Evolutionary conservation across 371 early-diverging fungal species (phyloP), one percentile per base, ranked within the genome.

Genomic region (Chytridium lagenaria): DNA sequence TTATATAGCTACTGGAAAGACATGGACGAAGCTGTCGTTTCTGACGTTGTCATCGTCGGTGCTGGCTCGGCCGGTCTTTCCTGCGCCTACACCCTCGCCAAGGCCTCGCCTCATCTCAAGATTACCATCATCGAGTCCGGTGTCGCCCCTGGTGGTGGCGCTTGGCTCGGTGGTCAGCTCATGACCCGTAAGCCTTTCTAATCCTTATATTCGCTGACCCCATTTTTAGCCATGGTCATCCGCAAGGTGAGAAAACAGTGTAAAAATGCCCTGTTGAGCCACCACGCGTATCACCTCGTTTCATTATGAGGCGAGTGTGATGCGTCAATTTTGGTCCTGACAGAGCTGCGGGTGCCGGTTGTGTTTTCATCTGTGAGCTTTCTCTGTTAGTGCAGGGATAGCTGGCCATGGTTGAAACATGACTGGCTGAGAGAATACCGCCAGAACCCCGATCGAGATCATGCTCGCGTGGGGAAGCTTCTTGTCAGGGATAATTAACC

Each of bases 161-260:
- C 90, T 57, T 92, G 92, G 92, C 82, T 92, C 61, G 92, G 92
- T 50, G 92, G 92, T 19, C 92, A 92, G 81, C 84, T 92, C 52
- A 88, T 91, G 80, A 86, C 89, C 36, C 87, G 89, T 64, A 88
- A 85, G 87, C 75, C 1, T 63, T 64, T 30, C 26, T 12, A 23
- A 12, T 5, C 44, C 26, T 67, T 71, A 23, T 50, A 19, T 67
- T 67, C n/a, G n/a, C n/a, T n/a, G 19, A 19, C 15, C 37, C 67
- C n/a, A 31, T n/a, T 72, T 64, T 26, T 69, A 26, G 73, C 75
- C 49, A 76, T 81, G 76, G 74, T 90, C 61, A 89, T 90, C 67
- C 90, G 91, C 73, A 91, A 90, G 68, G 68, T 52, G 28, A 30
- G 30, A 15, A 51, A 37, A 19, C 40, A 7, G 38, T 23, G 12